Base-by-base conservation (phyloP, 495 filamentous ascomycete genomes). In the Talaromyces borbonicus region DNA sequence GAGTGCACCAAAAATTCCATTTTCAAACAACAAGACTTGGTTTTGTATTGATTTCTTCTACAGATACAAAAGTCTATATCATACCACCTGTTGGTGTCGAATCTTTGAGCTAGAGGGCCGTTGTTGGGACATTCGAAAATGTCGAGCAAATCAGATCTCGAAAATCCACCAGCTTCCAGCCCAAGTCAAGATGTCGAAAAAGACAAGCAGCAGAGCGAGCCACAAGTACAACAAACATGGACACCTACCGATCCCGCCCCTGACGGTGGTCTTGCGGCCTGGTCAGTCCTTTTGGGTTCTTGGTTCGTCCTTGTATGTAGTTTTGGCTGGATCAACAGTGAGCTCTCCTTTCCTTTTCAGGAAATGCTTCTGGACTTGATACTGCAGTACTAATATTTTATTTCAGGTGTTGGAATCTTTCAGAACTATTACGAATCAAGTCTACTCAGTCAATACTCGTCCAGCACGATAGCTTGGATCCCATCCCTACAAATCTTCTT, bases 241-340 rank as follows among this genome's bases (percentile, higher is more conserved):
- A 26, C 4, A 26, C 23, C 12, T 8, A 5, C 20, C 8, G 33
- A 29, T 25, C 38, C 43, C 16, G 46, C 54, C 20, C 65, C 63
- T 5, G 62, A 68, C 48, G 67, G 68, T 19, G 68, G 68, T 7
- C 19, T 61, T 14, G 30, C 41, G 1, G 69, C 69, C 3, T 73
- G 69, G 71, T 45, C 64, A 5, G 60, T 62, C 18, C 60, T 70
- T 8, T 43, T 61, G 0, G 71, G 68, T 15, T 61, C 58, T 1
- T 69, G 58, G 54, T 68, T 59, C 46, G 41, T 50, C 3, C 47
- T 59, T 8, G 70, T 72, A 46, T 59, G 50, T 36, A 67, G 55
- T 43, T 67, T 65, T 48, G 68, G 69, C 11, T 71, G 66, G 68
- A 57, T 71, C 35, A 71, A 67, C 50, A 65, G 71, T 69, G 60